Evolutionary conservation across 805 yeast genomes (phyloP).

Genomic region (Wickerhamomyces rabaulensis): DNA sequence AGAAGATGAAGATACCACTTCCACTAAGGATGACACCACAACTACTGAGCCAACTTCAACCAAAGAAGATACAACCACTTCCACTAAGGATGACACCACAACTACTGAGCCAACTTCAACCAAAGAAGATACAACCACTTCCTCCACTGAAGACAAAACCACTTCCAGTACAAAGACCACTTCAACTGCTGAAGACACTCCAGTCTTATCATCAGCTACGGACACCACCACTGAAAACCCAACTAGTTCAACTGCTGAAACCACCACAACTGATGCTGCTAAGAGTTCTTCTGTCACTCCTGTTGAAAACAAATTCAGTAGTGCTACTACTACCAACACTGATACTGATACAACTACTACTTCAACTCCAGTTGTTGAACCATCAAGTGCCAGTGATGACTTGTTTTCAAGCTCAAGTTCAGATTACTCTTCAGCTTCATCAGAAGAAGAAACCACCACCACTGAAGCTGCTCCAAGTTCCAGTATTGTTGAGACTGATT

Average conservation of each 20-base stretch:
- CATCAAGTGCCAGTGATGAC: background rate
- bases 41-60: background rate
- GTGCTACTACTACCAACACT: slow-evolving; percentile 1
- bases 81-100: background rate
- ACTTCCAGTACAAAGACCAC: slow-evolving; percentile 1
- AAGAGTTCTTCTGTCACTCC: background rate
- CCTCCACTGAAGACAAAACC: slow-evolving; percentile 2
- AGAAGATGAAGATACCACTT: background rate
- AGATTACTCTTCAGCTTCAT: background rate
- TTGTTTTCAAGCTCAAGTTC: background rate
- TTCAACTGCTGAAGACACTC: background rate
- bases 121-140: background rate
- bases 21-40: slow-evolving; percentile 1
- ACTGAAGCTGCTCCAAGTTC: slow-evolving; percentile 1
- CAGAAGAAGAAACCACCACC: background rate
- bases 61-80: background rate
- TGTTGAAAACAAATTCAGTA: background rate
- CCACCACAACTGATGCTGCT: background rate
- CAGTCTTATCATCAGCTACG: slow-evolving; percentile 1
- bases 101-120: background rate
- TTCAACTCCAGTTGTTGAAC: background rate
- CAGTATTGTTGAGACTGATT: background rate
- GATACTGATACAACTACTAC: background rate
- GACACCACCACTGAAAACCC: background rate
- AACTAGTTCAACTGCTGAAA: background rate